Base-by-base conservation (phyloP, 2,329 filamentous ascomycete species). In the Fusarium sp. region DNA sequence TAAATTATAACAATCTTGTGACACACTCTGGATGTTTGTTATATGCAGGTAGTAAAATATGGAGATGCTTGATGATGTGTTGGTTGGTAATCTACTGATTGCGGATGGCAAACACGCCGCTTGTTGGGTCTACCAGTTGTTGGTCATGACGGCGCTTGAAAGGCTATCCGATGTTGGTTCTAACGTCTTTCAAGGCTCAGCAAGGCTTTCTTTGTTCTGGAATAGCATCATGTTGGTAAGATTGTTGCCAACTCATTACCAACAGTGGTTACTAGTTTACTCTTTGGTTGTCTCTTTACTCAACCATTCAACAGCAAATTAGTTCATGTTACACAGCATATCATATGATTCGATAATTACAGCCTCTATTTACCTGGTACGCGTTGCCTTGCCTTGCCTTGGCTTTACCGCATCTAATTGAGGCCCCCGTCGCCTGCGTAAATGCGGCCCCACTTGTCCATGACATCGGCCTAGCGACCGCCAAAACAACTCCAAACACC, bases 391-490 rank as follows among this genome's bases (percentile, higher is more conserved):
- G 29, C 35, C 33, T 31, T 29, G 29, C 35, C 33, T 31, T 29
- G 31, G 42, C 27, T 42, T 14, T 18, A 17, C 52, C 29, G 39
- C 52, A 62, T 58, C 31, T 41, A 11, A 22, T 41, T 66, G 64
- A 66, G 63, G 53, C 63, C 62, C 45, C 44, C 33, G 25, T 47
- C 20, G 49, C 50, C 42, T 38, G 39, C 47, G 53, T 58, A 39
- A 47, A 55, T 54, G 39, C 70, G 70, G 70, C 71, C 71, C 71
- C 71, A 74, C 71, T 62, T 59, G 58, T 41, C 68, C 58, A 59
- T 73, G 62, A 45, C 50, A 52, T 73, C 62, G 62, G 65, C 62
- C 45, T 47, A 55, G 46, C 65, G 39, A 70, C 65, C 44, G 29
- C 46, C 47, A 65, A 62, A 62, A 44, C 69, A 61, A 41, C 29